Evolutionary conservation across 1,284 basidiomycete species (phyloP).

Genomic region (Puccinia novopanici): DNA sequence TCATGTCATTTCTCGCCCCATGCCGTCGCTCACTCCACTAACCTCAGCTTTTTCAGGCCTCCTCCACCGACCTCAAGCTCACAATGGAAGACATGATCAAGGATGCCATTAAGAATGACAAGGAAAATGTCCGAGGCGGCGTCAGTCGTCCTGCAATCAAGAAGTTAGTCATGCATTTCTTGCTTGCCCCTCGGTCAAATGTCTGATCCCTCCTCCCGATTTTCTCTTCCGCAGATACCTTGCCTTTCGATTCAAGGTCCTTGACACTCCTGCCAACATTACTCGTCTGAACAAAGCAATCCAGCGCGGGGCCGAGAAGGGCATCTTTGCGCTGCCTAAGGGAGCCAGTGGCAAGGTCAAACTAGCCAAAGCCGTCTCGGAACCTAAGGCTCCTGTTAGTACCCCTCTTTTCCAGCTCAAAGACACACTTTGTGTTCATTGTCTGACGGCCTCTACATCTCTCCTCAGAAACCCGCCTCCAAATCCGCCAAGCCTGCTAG

Average conservation of each 20-base stretch:
- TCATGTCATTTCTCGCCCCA: not conserved
- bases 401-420: too few species aligned
- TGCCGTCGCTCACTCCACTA: not conserved
- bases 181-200: too few species aligned
- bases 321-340: slow-evolving; percentile 53
- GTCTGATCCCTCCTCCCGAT: not conserved
- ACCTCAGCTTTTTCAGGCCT: not conserved
- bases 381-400: slow-evolving; percentile 20
- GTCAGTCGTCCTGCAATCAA: slow-evolving; percentile 49
- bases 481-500: slow-evolving; percentile 37
- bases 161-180: slow-evolving; percentile 18
- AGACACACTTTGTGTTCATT: too few species aligned
- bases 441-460: not conserved
- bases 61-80: too few species aligned
- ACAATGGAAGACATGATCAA: too few species aligned
- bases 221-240: slow-evolving; percentile 23
- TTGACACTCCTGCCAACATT: slow-evolving; percentile 47
- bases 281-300: slow-evolving; percentile 43
- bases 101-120: too few species aligned
- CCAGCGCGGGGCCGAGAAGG: slow-evolving; percentile 51
- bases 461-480: slow-evolving; percentile 37
- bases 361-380: slow-evolving; percentile 33
- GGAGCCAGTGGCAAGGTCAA: slow-evolving; percentile 54
- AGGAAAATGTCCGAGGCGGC: slow-evolving; percentile 45
- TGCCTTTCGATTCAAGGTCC: slow-evolving; percentile 45